Conservation (phyloP, 208 protist species). For the Wallacemonas sp. region DNA sequence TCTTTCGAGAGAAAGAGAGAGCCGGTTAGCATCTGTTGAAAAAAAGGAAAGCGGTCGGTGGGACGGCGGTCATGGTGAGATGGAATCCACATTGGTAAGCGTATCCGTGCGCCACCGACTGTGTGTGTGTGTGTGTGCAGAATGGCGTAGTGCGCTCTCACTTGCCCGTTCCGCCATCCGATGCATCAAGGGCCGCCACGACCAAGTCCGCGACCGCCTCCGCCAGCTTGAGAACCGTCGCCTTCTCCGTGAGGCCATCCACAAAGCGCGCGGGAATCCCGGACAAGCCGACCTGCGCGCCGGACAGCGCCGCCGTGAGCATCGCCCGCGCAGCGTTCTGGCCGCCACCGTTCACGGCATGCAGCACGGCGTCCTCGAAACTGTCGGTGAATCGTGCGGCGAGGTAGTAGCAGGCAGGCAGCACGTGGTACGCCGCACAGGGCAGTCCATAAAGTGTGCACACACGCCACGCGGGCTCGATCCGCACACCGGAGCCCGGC, state of each 20-base stretch:
- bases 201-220: constrained; percentile 16
- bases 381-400: constrained; percentile 25
- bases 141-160: background rate
- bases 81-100: too few relatives aligned
- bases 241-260: constrained; percentile 29
- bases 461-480: constrained; percentile 29
- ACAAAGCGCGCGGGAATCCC: constrained; percentile 27
- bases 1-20: too few relatives aligned
- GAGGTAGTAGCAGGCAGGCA: constrained; percentile 37
- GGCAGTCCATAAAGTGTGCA: constrained; percentile 33
- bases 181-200: background rate
- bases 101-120: too few relatives aligned
- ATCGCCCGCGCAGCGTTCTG: constrained; percentile 38
- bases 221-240: constrained; percentile 25
- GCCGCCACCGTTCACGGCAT: constrained; percentile 31
- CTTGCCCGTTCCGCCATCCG: too few relatives aligned
- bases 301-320: constrained; percentile 29
- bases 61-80: too few relatives aligned
- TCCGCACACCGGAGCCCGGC: constrained; percentile 19
- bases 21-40: too few relatives aligned
- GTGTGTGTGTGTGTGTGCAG: background rate
- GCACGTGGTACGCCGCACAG: constrained; percentile 32
- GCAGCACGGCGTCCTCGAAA: constrained; percentile 34
- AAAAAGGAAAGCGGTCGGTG: too few relatives aligned
- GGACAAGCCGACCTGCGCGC: constrained; percentile 33